Evolutionary conservation across 495 filamentous ascomycete species (phyloP), one percentile per base, ranked within the genome.

Genomic region (Neurospora pannonica): DNA sequence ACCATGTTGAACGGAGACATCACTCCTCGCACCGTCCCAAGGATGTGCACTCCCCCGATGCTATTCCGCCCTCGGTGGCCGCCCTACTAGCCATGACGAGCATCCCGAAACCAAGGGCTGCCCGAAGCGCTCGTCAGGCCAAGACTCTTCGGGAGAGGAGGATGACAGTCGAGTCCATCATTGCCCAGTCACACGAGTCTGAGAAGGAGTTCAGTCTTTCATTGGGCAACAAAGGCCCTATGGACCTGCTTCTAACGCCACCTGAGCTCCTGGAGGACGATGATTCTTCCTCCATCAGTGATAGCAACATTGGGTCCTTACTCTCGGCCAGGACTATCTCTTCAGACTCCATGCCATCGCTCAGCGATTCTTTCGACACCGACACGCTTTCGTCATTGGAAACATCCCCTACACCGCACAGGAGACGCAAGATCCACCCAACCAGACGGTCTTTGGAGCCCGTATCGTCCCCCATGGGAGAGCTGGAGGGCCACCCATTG

Each of bases 31-130:
- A 74, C 48, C 82, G 82, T 37, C 73, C 79, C 8, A 77, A 77
- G 67, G 80, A 83, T 70, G 78, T 80, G 8, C 86, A 87, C 77
- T 84, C 84, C 5, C 84, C 84, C 24, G 85, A 87, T 77, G 79
- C 84, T 15, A 83, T 90, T 67, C 87, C 89, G 37, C 84, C 89
- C 11, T 88, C 88, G 0, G 87, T 90, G 67, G 89, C 88, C 0
- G 88, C 87, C 5, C 82, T 91, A 71, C 84, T 91, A 6, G 89
- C 89, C 46, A 79, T 88, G 71, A 91, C 89, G 71, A 85, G 82
- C 73, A 91, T 91, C 74, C 89, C 89, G 4, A 84, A 83, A 4
- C 87, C 83, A 24, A 85, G 70, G 71, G 73, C 76, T 21, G 71
- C 77, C 21, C 75, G 79, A 74, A 77, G 78, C 72, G 19, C 76